Evolutionary conservation across 495 filamentous ascomycete species (phyloP), one percentile per base, ranked within the genome.

Genomic region (Aspergillus egyptiacus): DNA sequence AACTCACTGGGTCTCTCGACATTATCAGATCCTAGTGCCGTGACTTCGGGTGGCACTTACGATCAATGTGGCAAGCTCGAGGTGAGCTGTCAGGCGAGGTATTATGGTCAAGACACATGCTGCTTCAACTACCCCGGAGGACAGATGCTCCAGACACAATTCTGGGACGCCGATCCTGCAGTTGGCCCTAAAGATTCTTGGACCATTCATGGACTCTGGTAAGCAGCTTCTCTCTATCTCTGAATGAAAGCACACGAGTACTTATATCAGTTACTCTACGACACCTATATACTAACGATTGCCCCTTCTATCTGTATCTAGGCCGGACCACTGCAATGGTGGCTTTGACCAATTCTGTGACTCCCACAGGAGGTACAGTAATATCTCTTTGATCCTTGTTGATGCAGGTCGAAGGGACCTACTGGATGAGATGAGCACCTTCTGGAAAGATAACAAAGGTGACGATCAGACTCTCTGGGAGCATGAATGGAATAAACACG

Each of bases 401-500:
- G 71, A 80, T 24, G 73, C 80, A 25, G 83, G 79, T 36, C 74
- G 81, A 46, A 71, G 66, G 0, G 80, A 80, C 5, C 67, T 91
- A 5, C 66, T 95, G 0, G 63, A 68, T 9, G 85, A 84, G 52
- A 93, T 94, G 88, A 69, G 83, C 36, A 80, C 74, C 5, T 91
- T 84, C 67, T 95, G 88, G 90, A 82, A 84, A 53, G 77, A 80
- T 57, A 71, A 77, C 56, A 58, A 72, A 36, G 82, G 87, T 23
- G 71, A 81, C 37, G 84, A 86, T 55, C 74, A 81, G 39, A 66
- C 72, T 20, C 74, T 95, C 43, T 95, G 88, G 89, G 68, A 85
- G 57, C 88, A 94, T 56, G 89, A 95, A 60, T 96, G 85, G 85
- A 81, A 78, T 58, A 95, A 93, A 59, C 90, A 96, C 57, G 89